phyloP scores from a whole-genome alignment of 352 stramenopile species.

The Heterotrichella gracilis region DNA sequence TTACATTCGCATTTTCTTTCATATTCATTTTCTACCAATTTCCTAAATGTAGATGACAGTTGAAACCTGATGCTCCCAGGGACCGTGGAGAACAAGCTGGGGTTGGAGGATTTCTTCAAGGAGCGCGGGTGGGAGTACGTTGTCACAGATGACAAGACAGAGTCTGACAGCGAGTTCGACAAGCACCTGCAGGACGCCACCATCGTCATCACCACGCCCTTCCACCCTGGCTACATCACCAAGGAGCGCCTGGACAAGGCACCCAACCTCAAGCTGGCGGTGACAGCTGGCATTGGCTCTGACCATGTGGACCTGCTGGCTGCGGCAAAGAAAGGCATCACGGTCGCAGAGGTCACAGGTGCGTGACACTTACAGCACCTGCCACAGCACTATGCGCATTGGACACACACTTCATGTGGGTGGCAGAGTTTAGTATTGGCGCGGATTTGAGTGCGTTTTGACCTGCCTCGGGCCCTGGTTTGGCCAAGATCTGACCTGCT shows the following conservation, averaged over 20 bases:
- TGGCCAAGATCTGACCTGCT: too few relatives aligned
- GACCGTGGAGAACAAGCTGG: too few relatives aligned
- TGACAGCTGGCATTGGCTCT: slow-evolving; percentile 25
- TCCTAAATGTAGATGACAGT: too few relatives aligned
- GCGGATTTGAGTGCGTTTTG: too few relatives aligned
- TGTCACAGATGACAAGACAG: slow-evolving; percentile 27
- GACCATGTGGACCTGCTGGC: slow-evolving; percentile 26
- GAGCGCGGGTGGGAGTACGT: slow-evolving; percentile 24
- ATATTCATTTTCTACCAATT: too few relatives aligned
- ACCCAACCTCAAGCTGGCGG: slow-evolving; percentile 25
- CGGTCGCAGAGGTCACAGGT: slow-evolving; percentile 25
- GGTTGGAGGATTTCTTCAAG: slow-evolving; percentile 25
- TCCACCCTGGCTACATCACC: slow-evolving; percentile 27
- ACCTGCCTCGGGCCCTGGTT: too few relatives aligned
- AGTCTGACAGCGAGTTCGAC: slow-evolving; percentile 25
- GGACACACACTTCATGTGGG: too few relatives aligned
- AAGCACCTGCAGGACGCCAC: slow-evolving; percentile 23
- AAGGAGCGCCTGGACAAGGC: slow-evolving; percentile 24
- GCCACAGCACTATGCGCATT: too few relatives aligned
- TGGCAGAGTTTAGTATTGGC: too few relatives aligned
- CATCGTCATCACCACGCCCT: slow-evolving; percentile 28
- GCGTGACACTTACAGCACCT: too few relatives aligned
- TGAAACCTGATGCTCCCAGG: too few relatives aligned
- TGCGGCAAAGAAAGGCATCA: slow-evolving; percentile 24
- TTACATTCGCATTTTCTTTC: too few relatives aligned